Conservation (phyloP, 1,284 basidiomycete genomes). For the Laetiporus sulphureus region DNA sequence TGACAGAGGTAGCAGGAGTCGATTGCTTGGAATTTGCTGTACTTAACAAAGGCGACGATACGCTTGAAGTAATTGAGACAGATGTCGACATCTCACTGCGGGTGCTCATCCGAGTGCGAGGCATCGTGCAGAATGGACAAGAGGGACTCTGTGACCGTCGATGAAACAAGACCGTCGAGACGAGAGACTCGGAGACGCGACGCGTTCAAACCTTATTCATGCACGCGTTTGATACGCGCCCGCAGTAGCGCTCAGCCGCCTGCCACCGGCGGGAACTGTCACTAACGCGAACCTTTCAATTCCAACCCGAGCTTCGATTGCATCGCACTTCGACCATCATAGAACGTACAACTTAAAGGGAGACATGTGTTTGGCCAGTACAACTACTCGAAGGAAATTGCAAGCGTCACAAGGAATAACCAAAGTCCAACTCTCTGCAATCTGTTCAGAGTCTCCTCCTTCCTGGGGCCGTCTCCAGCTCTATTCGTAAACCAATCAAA, state of each 20-base stretch:
- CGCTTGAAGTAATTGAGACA: conserved; percentile 27
- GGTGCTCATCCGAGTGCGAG: conserved; percentile 18
- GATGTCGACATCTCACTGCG: conserved; percentile 19
- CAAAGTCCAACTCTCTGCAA: conserved; percentile 23
- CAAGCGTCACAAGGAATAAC: neutral
- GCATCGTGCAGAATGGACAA: conserved; percentile 9
- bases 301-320: no score
- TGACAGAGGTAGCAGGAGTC: conserved; percentile 39
- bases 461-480: conserved; percentile 32
- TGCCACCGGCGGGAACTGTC: no score
- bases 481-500: conserved; percentile 53
- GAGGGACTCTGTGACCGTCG: neutral
- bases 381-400: neutral
- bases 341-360: no score
- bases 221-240: neutral
- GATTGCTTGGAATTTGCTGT: conserved; percentile 30
- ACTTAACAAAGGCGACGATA: conserved; percentile 39
- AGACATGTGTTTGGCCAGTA: no score
- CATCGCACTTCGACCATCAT: no score
- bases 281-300: no score
- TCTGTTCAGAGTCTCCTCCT: conserved; percentile 37
- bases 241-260: no score
- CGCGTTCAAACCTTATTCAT: conserved; percentile 8
- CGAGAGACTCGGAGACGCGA: conserved; percentile 4
- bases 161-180: neutral